Evolutionary conservation across 495 filamentous ascomycete genomes (phyloP).

Genomic region (Aspergillus heteromorphus): DNA sequence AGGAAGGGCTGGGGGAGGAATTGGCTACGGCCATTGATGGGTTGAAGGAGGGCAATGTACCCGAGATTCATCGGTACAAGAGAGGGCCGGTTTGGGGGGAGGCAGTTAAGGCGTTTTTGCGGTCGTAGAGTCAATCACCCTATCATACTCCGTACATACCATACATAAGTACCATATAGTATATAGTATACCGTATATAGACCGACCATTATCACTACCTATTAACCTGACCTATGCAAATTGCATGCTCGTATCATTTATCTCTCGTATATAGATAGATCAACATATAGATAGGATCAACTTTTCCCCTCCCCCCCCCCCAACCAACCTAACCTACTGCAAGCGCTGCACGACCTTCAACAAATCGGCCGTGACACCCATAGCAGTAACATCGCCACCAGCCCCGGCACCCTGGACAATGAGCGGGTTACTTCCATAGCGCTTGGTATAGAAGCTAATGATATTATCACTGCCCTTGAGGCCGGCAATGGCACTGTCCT

Average conservation of each 20-base stretch:
- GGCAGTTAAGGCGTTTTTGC: conserved; percentile 54
- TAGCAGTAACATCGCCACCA: conserved; percentile 90
- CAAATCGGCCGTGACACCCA: conserved; percentile 88
- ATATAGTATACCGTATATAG: background rate
- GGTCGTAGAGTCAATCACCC: conserved; percentile 16
- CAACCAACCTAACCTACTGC: too few relatives aligned
- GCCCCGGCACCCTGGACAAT: conserved; percentile 95
- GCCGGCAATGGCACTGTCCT: conserved; percentile 79
- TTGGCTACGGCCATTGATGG: conserved; percentile 71
- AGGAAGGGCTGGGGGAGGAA: conserved; percentile 59
- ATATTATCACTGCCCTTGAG: conserved; percentile 97
- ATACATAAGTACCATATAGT: background rate
- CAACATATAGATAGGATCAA: too few relatives aligned
- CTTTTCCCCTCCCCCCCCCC: too few relatives aligned
- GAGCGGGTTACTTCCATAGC: conserved; percentile 82
- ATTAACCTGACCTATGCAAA: too few relatives aligned
- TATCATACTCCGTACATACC: conserved; percentile 3
- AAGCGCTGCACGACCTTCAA: conserved; percentile 68
- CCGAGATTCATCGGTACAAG: conserved; percentile 65
- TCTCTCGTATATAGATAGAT: too few relatives aligned
- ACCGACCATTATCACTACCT: too few relatives aligned
- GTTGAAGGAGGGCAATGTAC: conserved; percentile 60
- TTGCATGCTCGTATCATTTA: too few relatives aligned
- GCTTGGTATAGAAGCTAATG: conserved; percentile 93
- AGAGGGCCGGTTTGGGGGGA: conserved; percentile 61